Evolutionary conservation across 2,329 filamentous ascomycete genomes (phyloP), one percentile per base, ranked within the genome.

Genomic region (Colletotrichum coccodes): DNA sequence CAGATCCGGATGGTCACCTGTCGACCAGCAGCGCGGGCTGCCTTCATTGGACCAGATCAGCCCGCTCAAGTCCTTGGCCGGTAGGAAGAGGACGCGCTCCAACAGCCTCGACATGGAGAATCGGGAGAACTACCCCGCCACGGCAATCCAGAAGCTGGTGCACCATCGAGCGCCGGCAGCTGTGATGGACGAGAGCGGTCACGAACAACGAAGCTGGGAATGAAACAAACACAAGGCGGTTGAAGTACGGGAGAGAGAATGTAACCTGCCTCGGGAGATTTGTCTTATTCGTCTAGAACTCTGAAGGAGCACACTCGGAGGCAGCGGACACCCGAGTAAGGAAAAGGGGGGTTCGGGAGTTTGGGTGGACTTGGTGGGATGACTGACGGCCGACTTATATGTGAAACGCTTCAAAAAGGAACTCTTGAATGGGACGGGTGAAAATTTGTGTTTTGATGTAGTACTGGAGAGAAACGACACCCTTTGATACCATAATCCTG

Each of bases 21-120:
- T 65, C 7, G 69, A 64, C 42, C 63, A 71, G 16, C 66, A 70
- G 54, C 62, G 70, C 28, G 58, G 65, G 36, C 46, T 71, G 21
- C 68, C 70, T 32, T 71, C 69, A 8, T 38, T 71, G 42, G 64
- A 72, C 46, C 68, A 68, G 30, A 71, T 72, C 58, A 71, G 60
- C 23, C 68, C 70, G 14, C 70, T 71, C 47, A 72, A 70, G 68
- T 60, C 60, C 14, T 38, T 71, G 21, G 52, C 50, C 11, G 60
- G 61, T 7, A 61, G 60, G 30, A 72, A 72, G 60, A 64, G 71
- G 36, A 66, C 70, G 23, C 61, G 71, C n/a, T 67, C 70, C 18
- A 68, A 62, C 62, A 72, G 71, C 46, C 63, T 72, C 18, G 71
- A 72, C 57, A 67, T 72, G 70, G 70, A 67, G 56, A 72, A 63